Percentiles rank a stretch among this genome's conserved stretches.
Conservation (phyloP, 1,139 yeast species). For the Kurtzmaniella quercitrusa region DNA sequence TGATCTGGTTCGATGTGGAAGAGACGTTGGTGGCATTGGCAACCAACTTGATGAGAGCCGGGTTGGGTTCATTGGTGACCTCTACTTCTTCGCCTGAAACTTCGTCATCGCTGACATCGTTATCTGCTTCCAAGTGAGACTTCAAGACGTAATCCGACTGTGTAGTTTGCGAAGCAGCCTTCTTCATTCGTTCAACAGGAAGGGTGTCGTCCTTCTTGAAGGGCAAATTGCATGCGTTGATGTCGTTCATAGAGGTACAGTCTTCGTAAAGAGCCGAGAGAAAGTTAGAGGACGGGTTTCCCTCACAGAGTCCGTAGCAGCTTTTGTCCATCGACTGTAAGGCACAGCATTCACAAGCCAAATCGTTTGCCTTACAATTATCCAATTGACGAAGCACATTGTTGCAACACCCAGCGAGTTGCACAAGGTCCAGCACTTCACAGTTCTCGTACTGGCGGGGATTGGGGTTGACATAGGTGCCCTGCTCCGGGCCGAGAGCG, state of each 20-base stretch:
- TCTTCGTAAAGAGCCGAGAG: slow-evolving; percentile 42
- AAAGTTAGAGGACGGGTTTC: slow-evolving; percentile 44
- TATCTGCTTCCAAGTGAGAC: not conserved
- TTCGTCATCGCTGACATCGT: not conserved
- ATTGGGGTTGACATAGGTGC: slow-evolving; percentile 44
- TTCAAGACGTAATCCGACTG: slow-evolving; percentile 1
- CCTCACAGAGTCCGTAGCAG: slow-evolving; percentile 48
- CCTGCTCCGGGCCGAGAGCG: slow-evolving; percentile 21
- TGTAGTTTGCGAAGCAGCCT: not conserved
- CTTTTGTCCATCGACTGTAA: slow-evolving; percentile 41
- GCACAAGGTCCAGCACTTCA: slow-evolving; percentile 39
- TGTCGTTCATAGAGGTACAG: slow-evolving; percentile 42
- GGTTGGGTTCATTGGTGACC: too few relatives aligned
- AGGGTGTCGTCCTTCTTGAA: slow-evolving; percentile 35
- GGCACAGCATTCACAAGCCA: slow-evolving; percentile 56
- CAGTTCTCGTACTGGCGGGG: slow-evolving; percentile 36
- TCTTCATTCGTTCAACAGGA: not conserved
- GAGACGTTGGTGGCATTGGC: not conserved
- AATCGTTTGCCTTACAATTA: slow-evolving; percentile 47
- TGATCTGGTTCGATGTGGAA: not conserved
- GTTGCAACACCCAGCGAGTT: slow-evolving; percentile 41
- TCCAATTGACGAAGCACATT: slow-evolving; percentile 42
- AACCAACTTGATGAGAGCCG: not conserved
- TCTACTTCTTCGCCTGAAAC: too few relatives aligned
- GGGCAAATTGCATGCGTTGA: slow-evolving; percentile 49